These are phyloP conservation scores for Puccinia polysora DNA, from an alignment of 1,284 basidiomycete species.

Conservation along the genomic window DNA sequence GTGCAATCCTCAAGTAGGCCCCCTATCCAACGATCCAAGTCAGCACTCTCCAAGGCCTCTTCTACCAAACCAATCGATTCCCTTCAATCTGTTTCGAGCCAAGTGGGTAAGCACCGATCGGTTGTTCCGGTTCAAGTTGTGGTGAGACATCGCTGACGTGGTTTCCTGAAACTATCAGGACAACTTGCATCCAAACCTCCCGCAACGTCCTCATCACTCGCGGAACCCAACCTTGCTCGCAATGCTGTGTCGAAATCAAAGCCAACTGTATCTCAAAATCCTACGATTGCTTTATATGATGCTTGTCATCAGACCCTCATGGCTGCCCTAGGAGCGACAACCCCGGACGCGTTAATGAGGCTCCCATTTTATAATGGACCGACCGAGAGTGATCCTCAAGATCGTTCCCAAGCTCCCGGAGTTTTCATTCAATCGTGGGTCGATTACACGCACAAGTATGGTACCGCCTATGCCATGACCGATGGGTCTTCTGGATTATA, in stretches of 20 bases:
- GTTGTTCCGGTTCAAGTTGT: too few relatives aligned
- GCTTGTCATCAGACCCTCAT: conserved; percentile 36
- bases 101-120: too few relatives aligned
- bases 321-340: conserved; percentile 25
- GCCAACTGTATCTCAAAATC: conserved; percentile 19
- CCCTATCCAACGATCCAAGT: too few relatives aligned
- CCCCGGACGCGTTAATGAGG: conserved; percentile 27
- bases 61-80: too few relatives aligned
- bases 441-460: conserved; percentile 97
- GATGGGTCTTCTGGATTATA: conserved; percentile 91
- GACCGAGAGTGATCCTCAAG: conserved; percentile 4
- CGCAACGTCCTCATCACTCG: conserved; percentile 12
- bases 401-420: conserved; percentile 59
- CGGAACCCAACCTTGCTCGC: neutral
- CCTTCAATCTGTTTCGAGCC: too few relatives aligned
- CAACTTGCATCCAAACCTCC: conserved; percentile 8
- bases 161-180: too few relatives aligned
- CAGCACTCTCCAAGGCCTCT: too few relatives aligned
- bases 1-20: too few relatives aligned
- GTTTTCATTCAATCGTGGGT: conserved; percentile 97
- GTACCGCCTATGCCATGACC: conserved; percentile 92
- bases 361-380: conserved; percentile 35
- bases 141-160: too few relatives aligned
- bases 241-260: conserved; percentile 51
- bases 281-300: conserved; percentile 37